These are phyloP conservation scores for Geosiphon pyriformis DNA, from an alignment of 192 early-diverging fungal species.

Conservation along the genomic window DNA sequence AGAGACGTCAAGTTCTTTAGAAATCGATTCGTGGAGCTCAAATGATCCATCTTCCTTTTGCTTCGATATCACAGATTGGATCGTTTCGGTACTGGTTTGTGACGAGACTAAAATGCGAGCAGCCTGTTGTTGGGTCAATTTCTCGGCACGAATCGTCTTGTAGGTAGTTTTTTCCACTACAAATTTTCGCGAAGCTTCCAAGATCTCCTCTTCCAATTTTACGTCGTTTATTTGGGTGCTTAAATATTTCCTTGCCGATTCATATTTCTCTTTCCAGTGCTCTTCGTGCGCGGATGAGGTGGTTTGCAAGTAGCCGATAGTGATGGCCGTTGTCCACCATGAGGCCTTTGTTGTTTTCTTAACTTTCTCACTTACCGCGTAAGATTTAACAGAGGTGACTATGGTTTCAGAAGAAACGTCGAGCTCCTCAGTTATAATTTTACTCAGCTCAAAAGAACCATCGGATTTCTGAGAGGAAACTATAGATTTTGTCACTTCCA, in stretches of 20 bases:
- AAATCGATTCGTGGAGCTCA: neutral
- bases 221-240: neutral
- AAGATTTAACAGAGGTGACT: neutral
- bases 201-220: neutral
- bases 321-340: constrained; percentile 1
- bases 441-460: neutral
- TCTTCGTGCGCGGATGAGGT: neutral
- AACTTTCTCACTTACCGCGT: neutral
- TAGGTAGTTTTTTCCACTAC: neutral
- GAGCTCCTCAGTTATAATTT: neutral
- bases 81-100: neutral
- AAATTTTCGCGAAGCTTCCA: neutral
- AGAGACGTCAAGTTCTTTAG: neutral
- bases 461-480: neutral
- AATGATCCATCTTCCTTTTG: neutral
- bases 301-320: neutral
- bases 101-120: neutral
- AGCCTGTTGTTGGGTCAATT: neutral
- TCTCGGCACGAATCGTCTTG: neutral
- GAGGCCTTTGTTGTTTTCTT: neutral
- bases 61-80: neutral
- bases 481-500: neutral
- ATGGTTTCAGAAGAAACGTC: neutral
- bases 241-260: neutral
- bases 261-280: neutral